Conservation (phyloP, 129 eudicot species). For the Flaveria linearis region DNA sequence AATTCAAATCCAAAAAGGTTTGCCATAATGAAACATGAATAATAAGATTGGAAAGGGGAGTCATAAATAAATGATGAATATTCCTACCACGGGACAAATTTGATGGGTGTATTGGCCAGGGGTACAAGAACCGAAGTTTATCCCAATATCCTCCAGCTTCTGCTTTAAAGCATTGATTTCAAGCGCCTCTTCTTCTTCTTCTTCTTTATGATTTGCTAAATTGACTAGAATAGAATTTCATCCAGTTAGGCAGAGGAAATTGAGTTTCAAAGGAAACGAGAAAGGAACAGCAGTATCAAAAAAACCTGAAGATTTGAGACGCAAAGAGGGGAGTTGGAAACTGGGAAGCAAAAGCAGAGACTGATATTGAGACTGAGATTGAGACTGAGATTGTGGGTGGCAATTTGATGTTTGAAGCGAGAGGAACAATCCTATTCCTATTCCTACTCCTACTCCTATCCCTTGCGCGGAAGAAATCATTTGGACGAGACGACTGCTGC, state of each 20-base stretch:
- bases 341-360: conserved; percentile 4
- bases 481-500: too few species aligned
- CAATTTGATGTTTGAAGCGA: too few species aligned
- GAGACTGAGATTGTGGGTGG: neutral
- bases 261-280: neutral
- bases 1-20: too few species aligned
- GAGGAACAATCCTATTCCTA: too few species aligned
- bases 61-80: neutral
- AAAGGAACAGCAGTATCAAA: neutral
- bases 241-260: neutral
- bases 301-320: conserved; percentile 17
- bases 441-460: too few species aligned
- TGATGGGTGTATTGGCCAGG: conserved; percentile 59
- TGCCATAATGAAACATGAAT: neutral
- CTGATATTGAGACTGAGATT: neutral
- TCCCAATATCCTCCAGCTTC: conserved; percentile 50
- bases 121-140: conserved; percentile 40
- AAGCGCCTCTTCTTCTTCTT: conserved; percentile 28
- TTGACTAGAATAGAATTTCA: conserved; percentile 18
- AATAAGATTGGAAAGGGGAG: neutral
- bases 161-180: conserved; percentile 43
- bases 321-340: neutral
- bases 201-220: conserved; percentile 24
- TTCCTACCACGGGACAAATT: conserved; percentile 61
- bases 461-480: too few species aligned